Evolutionary conservation across 345 rosid species (phyloP).

Genomic region (Excoecaria agallocha): DNA sequence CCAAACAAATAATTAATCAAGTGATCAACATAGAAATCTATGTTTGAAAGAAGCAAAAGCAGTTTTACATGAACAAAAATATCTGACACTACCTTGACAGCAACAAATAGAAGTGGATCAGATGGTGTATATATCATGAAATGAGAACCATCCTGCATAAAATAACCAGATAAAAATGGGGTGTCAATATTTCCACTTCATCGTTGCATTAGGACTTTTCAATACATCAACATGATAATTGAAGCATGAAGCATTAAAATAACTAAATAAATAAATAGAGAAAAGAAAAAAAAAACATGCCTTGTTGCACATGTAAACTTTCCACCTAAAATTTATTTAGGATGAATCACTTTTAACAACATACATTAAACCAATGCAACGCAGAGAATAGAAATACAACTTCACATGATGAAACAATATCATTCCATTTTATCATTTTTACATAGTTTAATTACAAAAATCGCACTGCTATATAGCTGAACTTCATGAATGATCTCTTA

Average conservation of each 20-base stretch:
- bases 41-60: background rate
- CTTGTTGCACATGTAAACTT: background rate
- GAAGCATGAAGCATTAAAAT: background rate
- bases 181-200: background rate
- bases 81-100: constrained; percentile 56
- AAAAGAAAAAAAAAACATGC: too few species aligned
- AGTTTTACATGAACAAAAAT: background rate
- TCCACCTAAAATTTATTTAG: background rate
- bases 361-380: background rate
- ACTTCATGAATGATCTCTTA: background rate
- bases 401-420: background rate
- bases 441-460: background rate
- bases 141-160: constrained; percentile 83
- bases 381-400: background rate
- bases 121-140: constrained; percentile 85
- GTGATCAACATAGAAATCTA: background rate
- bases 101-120: constrained; percentile 88
- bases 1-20: background rate
- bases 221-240: background rate
- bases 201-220: background rate
- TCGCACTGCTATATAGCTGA: background rate
- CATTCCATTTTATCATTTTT: background rate
- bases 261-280: too few species aligned
- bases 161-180: background rate
- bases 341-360: too few species aligned